phyloP scores from a whole-genome alignment of 129 eudicot genomes.

The Escallonia rubra region DNA sequence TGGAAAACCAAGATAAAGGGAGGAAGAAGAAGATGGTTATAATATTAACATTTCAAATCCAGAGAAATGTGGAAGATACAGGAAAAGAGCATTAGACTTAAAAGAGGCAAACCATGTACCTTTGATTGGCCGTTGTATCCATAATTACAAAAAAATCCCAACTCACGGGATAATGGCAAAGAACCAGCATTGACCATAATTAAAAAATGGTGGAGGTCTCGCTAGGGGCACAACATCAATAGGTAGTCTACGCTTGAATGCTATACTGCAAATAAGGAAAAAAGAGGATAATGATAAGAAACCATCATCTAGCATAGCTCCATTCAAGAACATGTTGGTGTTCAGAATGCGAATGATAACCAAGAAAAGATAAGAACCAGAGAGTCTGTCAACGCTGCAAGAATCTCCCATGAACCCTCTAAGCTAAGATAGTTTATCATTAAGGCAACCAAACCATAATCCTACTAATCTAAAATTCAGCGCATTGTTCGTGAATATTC shows the following conservation, averaged over 20 bases:
- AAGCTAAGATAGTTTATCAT: no score
- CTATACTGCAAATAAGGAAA: conserved; percentile 18
- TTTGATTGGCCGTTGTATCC: conserved; percentile 29
- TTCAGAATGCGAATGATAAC: not conserved
- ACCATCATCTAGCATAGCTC: not conserved
- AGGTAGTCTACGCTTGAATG: conserved; percentile 11
- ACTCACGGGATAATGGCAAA: conserved; percentile 41
- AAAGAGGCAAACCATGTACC: conserved; percentile 31
- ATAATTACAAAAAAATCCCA: conserved; percentile 27
- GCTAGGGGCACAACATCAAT: conserved; percentile 14
- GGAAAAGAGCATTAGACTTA: not conserved
- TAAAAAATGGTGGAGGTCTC: conserved; percentile 12
- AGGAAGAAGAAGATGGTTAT: not conserved
- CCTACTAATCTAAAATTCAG: no score
- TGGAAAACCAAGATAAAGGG: not conserved
- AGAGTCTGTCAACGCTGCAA: not conserved
- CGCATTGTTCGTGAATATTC: no score
- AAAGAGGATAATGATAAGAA: not conserved
- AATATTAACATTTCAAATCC: not conserved
- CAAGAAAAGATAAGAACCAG: not conserved
- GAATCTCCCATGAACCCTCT: no score
- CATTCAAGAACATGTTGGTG: not conserved
- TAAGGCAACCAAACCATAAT: no score
- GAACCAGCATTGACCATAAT: conserved; percentile 57
- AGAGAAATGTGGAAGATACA: not conserved